Percentiles rank a stretch among this genome's conserved stretches.
These are phyloP conservation scores for Calonectria honghensis DNA, from an alignment of 2,329 filamentous ascomycete species.

Conservation along the genomic window DNA sequence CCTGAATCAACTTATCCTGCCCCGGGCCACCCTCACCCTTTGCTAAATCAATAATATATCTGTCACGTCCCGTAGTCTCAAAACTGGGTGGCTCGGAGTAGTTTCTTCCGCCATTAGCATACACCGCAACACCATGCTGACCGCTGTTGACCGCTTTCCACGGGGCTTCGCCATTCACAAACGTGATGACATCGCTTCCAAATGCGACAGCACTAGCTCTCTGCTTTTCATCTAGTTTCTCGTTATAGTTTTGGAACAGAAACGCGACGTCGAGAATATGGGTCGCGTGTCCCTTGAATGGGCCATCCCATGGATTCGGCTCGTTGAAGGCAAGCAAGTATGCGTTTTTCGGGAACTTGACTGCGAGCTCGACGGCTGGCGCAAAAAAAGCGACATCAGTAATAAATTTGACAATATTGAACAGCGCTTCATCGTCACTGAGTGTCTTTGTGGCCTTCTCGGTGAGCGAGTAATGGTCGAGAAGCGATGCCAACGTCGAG, in stretches of 20 bases:
- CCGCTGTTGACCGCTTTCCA: constrained; percentile 2
- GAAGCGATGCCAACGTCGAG: not conserved
- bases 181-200: constrained; percentile 11
- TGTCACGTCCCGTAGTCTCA: not conserved
- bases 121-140: not conserved
- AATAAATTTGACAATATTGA: not conserved
- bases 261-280: constrained; percentile 11
- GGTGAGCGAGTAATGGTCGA: not conserved
- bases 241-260: constrained; percentile 3
- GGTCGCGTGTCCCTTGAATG: not conserved
- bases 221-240: not conserved
- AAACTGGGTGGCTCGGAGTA: not conserved
- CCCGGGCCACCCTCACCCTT: not conserved
- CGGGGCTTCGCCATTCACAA: constrained; percentile 2
- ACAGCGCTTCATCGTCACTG: not conserved
- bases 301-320: not conserved
- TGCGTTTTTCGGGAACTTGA: not conserved
- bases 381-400: not conserved
- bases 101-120: not conserved
- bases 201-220: not conserved
- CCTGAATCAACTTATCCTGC: not conserved
- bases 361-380: not conserved
- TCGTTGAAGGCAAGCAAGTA: constrained; percentile 10
- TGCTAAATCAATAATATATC: not conserved
- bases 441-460: not conserved